phyloP scores from a whole-genome alignment of 2,329 filamentous ascomycete species.

The Botryotinia globosa region DNA sequence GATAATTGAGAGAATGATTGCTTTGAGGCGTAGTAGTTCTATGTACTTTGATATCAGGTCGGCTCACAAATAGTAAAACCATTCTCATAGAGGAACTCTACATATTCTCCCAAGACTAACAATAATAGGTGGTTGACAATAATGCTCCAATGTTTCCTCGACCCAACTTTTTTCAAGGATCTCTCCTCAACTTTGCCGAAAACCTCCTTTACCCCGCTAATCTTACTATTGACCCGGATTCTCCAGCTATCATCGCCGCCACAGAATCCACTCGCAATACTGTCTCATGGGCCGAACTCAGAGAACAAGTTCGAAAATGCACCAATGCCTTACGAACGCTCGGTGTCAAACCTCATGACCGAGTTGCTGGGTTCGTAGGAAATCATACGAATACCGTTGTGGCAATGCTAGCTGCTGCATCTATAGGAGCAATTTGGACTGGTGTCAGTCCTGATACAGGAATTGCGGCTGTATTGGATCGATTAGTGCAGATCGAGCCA shows the following conservation, averaged over 20 bases:
- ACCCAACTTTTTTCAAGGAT: conserved; percentile 77
- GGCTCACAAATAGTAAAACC: background rate
- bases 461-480: conserved; percentile 84
- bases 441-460: conserved; percentile 90
- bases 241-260: conserved; percentile 71
- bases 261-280: conserved; percentile 64
- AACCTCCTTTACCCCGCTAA: conserved; percentile 81
- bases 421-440: conserved; percentile 87
- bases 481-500: conserved; percentile 81
- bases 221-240: conserved; percentile 53
- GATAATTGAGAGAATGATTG: background rate
- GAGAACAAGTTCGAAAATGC: conserved; percentile 73
- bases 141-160: conserved; percentile 77
- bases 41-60: background rate
- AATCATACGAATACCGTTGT: conserved; percentile 87
- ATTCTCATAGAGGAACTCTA: background rate
- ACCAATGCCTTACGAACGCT: conserved; percentile 66
- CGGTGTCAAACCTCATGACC: conserved; percentile 56
- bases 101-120: conserved; percentile 6
- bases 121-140: conserved; percentile 61
- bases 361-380: conserved; percentile 74
- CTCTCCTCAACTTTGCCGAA: conserved; percentile 87
- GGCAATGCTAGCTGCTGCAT: conserved; percentile 79
- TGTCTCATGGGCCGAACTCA: conserved; percentile 75
- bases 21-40: conserved; percentile 2